Conservation (phyloP, 176 grass and related monocot genomes). For the Carex pumila region DNA sequence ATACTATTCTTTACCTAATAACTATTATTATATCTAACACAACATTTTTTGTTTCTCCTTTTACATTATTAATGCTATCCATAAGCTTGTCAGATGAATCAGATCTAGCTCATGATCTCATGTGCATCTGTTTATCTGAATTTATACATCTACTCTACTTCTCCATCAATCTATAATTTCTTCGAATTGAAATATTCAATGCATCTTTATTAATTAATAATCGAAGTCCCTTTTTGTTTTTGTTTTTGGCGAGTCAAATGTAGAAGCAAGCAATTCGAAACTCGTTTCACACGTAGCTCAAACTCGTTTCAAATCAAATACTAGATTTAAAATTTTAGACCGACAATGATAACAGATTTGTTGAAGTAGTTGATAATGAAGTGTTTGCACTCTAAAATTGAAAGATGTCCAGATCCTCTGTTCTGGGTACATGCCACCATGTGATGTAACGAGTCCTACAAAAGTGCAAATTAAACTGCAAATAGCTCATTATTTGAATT, state of each 20-base stretch:
- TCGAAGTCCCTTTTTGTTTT: background rate
- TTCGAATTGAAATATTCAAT: background rate
- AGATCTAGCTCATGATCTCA: background rate
- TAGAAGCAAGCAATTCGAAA: background rate
- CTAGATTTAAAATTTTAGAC: background rate
- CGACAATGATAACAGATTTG: background rate
- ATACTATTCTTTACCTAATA: background rate
- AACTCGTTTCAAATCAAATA: background rate
- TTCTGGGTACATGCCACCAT: too few species aligned
- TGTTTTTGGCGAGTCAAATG: background rate
- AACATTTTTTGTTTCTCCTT: background rate
- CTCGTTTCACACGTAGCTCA: background rate
- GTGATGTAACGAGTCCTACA: too few species aligned
- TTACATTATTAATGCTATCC: background rate
- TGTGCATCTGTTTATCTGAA: background rate
- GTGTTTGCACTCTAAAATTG: background rate
- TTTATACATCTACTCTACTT: background rate
- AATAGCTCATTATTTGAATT: too few species aligned
- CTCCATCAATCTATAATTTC: background rate
- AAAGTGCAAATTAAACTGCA: too few species aligned
- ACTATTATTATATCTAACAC: background rate
- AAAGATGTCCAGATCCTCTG: background rate
- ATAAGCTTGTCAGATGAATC: background rate
- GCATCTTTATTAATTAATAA: background rate
- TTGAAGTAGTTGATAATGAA: background rate